Evolutionary conservation across 306 rosid species (phyloP).

Genomic region (Rubus idaeus): DNA sequence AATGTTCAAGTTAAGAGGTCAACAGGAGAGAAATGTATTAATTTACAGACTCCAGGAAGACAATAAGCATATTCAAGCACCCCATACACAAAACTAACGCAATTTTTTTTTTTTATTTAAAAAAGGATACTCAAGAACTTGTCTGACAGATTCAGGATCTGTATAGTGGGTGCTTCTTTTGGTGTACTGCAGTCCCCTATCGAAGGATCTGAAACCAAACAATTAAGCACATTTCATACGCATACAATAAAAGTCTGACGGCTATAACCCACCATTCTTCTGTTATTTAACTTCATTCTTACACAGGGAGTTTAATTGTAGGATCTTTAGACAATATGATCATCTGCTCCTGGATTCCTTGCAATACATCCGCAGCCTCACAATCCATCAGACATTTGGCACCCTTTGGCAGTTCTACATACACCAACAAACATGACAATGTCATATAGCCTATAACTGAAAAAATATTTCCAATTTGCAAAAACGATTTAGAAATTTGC

Average conservation of each 20-base stretch:
- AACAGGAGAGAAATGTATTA: constrained; percentile 19
- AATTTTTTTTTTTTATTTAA: too few species aligned
- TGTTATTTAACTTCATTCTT: constrained; percentile 30
- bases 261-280: constrained; percentile 11
- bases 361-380: constrained; percentile 67
- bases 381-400: constrained; percentile 77
- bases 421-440: constrained; percentile 12
- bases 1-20: constrained; percentile 56
- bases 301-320: constrained; percentile 64
- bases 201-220: constrained; percentile 61
- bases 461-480: not conserved
- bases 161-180: constrained; percentile 47
- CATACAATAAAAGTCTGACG: not conserved
- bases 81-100: not conserved
- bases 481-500: not conserved
- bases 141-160: constrained; percentile 48
- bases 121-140: constrained; percentile 75
- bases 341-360: constrained; percentile 76
- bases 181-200: constrained; percentile 79
- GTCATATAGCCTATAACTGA: not conserved
- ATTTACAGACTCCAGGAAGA: constrained; percentile 2
- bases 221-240: constrained; percentile 12
- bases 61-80: constrained; percentile 1
- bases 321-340: constrained; percentile 71
- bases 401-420: constrained; percentile 73